Evolutionary conservation across 306 rosid genomes (phyloP), one percentile per base, ranked within the genome.

Genomic region (Ammopiptanthus mongolicus): DNA sequence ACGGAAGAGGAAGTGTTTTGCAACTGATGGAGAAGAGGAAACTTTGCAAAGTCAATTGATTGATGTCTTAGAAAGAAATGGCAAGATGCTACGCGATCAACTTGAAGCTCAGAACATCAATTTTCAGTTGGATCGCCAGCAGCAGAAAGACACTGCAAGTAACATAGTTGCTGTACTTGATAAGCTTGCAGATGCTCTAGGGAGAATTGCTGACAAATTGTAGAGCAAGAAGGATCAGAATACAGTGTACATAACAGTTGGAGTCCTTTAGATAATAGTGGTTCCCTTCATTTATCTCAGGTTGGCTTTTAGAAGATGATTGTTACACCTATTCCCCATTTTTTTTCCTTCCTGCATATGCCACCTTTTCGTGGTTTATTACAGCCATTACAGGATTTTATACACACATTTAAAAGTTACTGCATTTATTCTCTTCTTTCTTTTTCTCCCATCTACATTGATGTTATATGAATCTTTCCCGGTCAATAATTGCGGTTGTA

Each of bases 151-250:
- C 79, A 89, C 91, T 58, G 85, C 90, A 3, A 88, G 83, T 65
- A 86, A 78, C 81, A 65, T 95, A 51, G 88, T 95, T 69, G 83
- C 90, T 51, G 99, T 95, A n/a, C 97, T 95, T 44, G 88, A 90
- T 76, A 95, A 90, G 90, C 90, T 95, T 60, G 99, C 99, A 55
- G 93, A 87, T 77, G 97, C 99, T 57, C 78, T 92, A 68, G 90
- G 93, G 28, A 85, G 97, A 83, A 96, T 96, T 77, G 97, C 98
- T 23, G 98, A 95, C 79, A 95, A 90, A 86, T 76, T 87, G 81
- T 95, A 90, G 86, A 69, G 77, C 66, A 69, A 69, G 46, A 34
- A 80, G 64, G 69, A 21, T 64, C 80, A 25, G 73, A 79, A 56
- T 63, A 22, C 76, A 74, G 84, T 89, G 97, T 91, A 89, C 73